Conservation (phyloP, 768 basidiomycete species). For the Suillus brevipes region DNA sequence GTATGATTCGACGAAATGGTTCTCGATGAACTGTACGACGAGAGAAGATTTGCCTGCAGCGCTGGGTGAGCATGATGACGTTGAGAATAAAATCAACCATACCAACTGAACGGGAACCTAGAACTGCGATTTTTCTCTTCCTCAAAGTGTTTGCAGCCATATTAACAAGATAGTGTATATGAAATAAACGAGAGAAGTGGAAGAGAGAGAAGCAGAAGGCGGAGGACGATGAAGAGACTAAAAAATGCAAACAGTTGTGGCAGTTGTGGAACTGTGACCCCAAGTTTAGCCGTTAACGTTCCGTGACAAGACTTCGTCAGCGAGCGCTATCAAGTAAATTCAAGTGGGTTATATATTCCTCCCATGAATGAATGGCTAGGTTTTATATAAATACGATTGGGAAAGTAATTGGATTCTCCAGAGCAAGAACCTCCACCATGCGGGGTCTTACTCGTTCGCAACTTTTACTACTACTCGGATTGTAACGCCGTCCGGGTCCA, state of each 20-base stretch:
- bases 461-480: constrained; percentile 9
- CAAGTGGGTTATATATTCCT: neutral
- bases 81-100: constrained; percentile 33
- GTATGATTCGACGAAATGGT: constrained; percentile 88
- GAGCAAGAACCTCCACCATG: too few species aligned
- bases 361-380: constrained; percentile 8
- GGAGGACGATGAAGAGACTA: constrained; percentile 18
- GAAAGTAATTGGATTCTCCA: constrained; percentile 17
- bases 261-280: constrained; percentile 17
- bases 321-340: constrained; percentile 12
- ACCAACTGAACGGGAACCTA: constrained; percentile 90
- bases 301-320: constrained; percentile 17
- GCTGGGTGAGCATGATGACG: constrained; percentile 19
- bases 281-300: constrained; percentile 32
- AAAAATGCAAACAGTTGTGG: constrained; percentile 24
- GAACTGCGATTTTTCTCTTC: constrained; percentile 87
- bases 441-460: constrained; percentile 30
- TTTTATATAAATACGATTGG: constrained; percentile 9
- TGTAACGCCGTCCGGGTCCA: constrained; percentile 15
- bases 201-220: constrained; percentile 15
- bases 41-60: constrained; percentile 88
- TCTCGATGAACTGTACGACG: constrained; percentile 90
- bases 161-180: constrained; percentile 9
- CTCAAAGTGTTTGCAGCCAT: constrained; percentile 49
- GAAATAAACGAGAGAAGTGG: constrained; percentile 12